Base-by-base conservation (phyloP, 192 early-diverging fungal species). In the Endogone sp. region DNA sequence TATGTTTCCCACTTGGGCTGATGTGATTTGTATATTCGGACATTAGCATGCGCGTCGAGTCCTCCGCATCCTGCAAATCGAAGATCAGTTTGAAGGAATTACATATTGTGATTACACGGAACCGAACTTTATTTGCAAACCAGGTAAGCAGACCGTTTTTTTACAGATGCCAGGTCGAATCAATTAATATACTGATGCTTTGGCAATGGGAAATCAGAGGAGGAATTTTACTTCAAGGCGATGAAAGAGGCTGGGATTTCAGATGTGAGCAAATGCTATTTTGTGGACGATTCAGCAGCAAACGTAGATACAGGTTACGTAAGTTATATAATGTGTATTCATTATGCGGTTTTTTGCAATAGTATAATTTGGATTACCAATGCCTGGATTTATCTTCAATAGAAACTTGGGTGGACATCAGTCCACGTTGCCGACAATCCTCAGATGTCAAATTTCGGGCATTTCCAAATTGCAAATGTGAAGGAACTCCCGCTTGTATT, bases 121-220 rank as follows among this genome's bases (percentile, higher is more conserved):
- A 27, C 84, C 83, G 0, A 64, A 90, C 67, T 92, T 94, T 71
- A 71, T 78, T 8, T 94, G 91, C 75, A 94, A 94, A 65, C 92
- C 92, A 21, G 71, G 71, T 73, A 68, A 44, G 37, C 4, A 44
- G n/a, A n/a, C n/a, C n/a, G n/a, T n/a, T n/a, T n/a, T n/a, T n/a
- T n/a, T n/a, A n/a, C n/a, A n/a, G n/a, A n/a, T n/a, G n/a, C n/a
- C n/a, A n/a, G n/a, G n/a, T n/a, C 84, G 83, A 55, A 62, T 44
- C 31, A 56, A 56, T 3, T 73, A 67, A 66, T 67, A 57, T 6
- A n/a, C 25, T 4, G 20, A 66, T 65, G 56, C 22, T 21, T 65
- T 62, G 3, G n/a, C n/a, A n/a, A n/a, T n/a, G n/a, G n/a, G n/a
- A n/a, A n/a, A 56, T 29, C 60, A 72, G 80, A 82, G 24, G 26